Conservation (phyloP, 140 eudicot species). For the Ambrosia hybrid region DNA sequence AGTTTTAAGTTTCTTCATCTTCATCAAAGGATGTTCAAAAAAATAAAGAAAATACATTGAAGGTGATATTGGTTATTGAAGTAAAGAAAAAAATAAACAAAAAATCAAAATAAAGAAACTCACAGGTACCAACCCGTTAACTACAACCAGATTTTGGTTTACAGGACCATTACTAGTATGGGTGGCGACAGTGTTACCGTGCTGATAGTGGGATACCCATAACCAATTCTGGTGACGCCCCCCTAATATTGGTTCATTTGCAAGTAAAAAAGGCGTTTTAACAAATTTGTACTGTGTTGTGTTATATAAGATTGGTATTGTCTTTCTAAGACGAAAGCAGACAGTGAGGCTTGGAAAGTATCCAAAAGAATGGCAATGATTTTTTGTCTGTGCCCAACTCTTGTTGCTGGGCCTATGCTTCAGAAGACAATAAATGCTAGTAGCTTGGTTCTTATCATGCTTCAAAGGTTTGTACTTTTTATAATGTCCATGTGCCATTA, state of each 20-base stretch:
- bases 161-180: no score
- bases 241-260: neutral
- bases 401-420: conserved; percentile 69
- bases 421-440: conserved; percentile 66
- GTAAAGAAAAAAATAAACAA: no score
- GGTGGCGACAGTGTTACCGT: no score
- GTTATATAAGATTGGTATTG: conserved; percentile 59
- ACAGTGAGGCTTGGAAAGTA: conserved; percentile 64
- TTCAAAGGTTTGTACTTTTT: conserved; percentile 55
- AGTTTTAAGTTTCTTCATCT: no score
- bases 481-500: conserved; percentile 6
- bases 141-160: no score
- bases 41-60: no score
- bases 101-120: no score
- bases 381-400: conserved; percentile 67
- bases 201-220: no score
- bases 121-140: no score
- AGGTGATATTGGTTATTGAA: no score
- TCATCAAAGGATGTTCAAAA: no score
- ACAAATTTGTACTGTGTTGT: neutral
- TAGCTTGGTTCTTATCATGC: conserved; percentile 58
- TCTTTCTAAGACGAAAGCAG: conserved; percentile 73
- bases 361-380: conserved; percentile 56
- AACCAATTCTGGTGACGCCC: no score
- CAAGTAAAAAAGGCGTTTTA: conserved; percentile 1